Percentiles rank a stretch among this genome's conserved stretches.
Evolutionary conservation across 371 early-diverging fungal species (phyloP).

Genomic region (Haplosporangium sp.): DNA sequence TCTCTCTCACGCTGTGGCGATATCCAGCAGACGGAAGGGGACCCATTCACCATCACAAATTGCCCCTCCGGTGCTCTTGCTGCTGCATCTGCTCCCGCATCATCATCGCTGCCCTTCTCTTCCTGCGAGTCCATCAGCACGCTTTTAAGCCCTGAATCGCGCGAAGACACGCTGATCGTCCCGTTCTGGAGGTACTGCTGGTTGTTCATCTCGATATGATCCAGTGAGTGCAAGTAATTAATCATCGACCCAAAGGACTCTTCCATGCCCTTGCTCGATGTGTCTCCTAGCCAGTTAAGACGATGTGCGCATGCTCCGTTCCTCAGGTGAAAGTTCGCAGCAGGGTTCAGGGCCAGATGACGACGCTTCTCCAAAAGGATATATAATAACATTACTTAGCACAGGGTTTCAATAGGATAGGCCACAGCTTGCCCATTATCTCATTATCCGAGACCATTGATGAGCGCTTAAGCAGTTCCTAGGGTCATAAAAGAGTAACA

Average conservation of each 20-base stretch:
- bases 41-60: constrained; percentile 26
- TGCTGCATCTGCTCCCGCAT: neutral
- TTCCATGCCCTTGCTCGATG: constrained; percentile 74
- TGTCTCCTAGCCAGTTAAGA: constrained; percentile 87
- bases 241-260: constrained; percentile 91
- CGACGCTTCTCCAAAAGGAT: constrained; percentile 71
- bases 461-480: constrained; percentile 29
- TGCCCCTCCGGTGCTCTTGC: constrained; percentile 10
- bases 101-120: neutral
- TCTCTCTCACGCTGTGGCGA: constrained; percentile 38
- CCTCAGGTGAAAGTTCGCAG: constrained; percentile 90
- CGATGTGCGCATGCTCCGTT: constrained; percentile 89
- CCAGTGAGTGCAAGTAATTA: constrained; percentile 82
- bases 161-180: constrained; percentile 61
- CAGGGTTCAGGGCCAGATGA: constrained; percentile 79
- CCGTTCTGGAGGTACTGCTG: constrained; percentile 76
- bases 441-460: constrained; percentile 30
- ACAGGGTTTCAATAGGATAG: constrained; percentile 74
- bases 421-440: constrained; percentile 45
- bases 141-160: constrained; percentile 26
- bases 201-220: constrained; percentile 79
- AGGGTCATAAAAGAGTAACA: neutral
- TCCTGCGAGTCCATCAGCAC: neutral
- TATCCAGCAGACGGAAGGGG: constrained; percentile 27
- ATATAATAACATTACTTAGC: constrained; percentile 68